phyloP scores from a whole-genome alignment of 768 basidiomycete genomes.

The Tubosaeta sp. region DNA sequence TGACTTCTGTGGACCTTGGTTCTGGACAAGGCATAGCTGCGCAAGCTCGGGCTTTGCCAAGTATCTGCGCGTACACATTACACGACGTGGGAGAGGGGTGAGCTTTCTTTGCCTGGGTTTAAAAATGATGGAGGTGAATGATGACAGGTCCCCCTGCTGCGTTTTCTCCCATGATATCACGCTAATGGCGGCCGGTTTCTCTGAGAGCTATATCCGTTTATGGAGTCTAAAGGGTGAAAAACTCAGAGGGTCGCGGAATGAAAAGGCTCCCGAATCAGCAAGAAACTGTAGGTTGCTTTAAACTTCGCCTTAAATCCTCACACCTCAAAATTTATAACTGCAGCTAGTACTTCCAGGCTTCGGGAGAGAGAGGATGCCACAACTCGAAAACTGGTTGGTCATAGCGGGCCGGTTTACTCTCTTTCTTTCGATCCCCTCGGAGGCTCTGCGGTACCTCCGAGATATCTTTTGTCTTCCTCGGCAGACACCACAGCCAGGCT shows the following conservation, averaged over 20 bases:
- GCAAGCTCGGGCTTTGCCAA: slow-evolving; percentile 72
- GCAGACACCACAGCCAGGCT: slow-evolving; percentile 87
- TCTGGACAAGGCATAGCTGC: slow-evolving; percentile 52
- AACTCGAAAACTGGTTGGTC: slow-evolving; percentile 94
- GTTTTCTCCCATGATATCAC: slow-evolving; percentile 90
- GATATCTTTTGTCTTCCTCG: slow-evolving; percentile 85
- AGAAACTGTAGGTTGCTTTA: slow-evolving; percentile 57
- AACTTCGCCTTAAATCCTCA: background rate
- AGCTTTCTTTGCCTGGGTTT: slow-evolving; percentile 22
- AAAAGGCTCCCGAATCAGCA: slow-evolving; percentile 62
- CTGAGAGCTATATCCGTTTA: slow-evolving; percentile 90
- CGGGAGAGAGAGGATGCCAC: slow-evolving; percentile 74
- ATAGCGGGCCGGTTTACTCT: slow-evolving; percentile 95
- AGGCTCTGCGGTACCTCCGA: slow-evolving; percentile 83
- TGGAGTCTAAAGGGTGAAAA: slow-evolving; percentile 96
- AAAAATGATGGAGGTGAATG: slow-evolving; percentile 8
- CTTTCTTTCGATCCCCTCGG: slow-evolving; percentile 89
- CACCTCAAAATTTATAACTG: slow-evolving; percentile 3
- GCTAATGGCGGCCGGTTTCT: slow-evolving; percentile 90
- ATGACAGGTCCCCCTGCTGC: slow-evolving; percentile 70
- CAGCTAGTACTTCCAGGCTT: slow-evolving; percentile 56
- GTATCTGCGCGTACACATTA: slow-evolving; percentile 91
- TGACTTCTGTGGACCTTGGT: slow-evolving; percentile 53
- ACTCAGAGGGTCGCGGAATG: slow-evolving; percentile 70
- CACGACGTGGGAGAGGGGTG: slow-evolving; percentile 96